A percentile compares a stretch with the other conserved stretches of the same genome.
These are phyloP conservation scores for Amylocarpus encephaloides DNA, from an alignment of 2,329 filamentous ascomycete genomes.

Conservation along the genomic window DNA sequence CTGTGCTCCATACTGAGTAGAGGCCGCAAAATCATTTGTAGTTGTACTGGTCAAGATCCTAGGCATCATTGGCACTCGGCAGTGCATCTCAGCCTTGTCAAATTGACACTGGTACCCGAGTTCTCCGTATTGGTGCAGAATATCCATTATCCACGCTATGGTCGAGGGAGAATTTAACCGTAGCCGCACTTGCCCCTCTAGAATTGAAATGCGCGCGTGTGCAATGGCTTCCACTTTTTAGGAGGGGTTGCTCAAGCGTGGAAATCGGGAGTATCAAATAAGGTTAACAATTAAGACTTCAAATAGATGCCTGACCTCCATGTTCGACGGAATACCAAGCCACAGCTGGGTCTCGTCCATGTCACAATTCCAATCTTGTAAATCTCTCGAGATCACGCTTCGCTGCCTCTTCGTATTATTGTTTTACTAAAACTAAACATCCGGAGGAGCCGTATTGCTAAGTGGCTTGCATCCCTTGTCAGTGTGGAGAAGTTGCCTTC, in stretches of 20 bases:
- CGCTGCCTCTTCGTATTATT: not conserved
- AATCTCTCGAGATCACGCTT: not conserved
- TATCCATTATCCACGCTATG: not conserved
- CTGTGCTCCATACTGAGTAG: no score
- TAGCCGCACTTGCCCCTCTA: conserved; percentile 3
- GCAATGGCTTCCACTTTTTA: not conserved
- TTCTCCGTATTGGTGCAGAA: not conserved
- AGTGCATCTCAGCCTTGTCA: not conserved
- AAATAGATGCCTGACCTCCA: no score
- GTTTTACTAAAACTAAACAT: conserved; percentile 3
- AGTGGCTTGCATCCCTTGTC: conserved; percentile 1
- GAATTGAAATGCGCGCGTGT: not conserved
- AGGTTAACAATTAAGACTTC: no score
- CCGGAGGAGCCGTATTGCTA: not conserved
- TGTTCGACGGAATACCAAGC: no score
- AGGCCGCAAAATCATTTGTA: no score
- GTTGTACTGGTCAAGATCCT: no score
- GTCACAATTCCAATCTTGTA: no score
- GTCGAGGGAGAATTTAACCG: not conserved
- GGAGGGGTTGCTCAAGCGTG: not conserved
- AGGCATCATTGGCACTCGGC: not conserved
- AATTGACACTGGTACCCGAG: not conserved
- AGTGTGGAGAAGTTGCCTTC: not conserved
- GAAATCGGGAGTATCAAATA: no score
- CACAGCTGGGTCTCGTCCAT: no score